Base-by-base conservation (phyloP, 176 grass and related monocot species). In the Zizania latifolia region DNA sequence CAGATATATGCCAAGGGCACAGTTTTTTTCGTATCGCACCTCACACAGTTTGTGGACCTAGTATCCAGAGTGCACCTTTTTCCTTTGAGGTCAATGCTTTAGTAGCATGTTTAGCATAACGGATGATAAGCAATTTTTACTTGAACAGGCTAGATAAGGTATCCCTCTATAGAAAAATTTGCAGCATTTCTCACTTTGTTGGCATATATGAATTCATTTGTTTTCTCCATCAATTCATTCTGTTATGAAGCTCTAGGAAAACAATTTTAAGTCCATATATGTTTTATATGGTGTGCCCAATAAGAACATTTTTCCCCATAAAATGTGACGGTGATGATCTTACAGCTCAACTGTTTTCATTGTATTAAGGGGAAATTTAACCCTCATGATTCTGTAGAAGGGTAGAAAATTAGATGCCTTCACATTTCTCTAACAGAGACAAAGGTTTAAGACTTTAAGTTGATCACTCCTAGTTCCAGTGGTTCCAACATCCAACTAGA, bases 1-100 rank as follows among this genome's bases (percentile, higher is more conserved):
- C n/a, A 79, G 16, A 34, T 19, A 44, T 58, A 82, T 85, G 66
- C 45, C 46, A 72, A 66, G 22, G 71, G 30, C 34, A 76, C n/a
- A 1, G 38, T n/a, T 11, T 33, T 68, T 62, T 62, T 17, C 39
- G 5, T 44, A 62, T 6, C 61, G 23, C 17, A 46, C 30, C 26
- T 76, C 40, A 45, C 54, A 65, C 58, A 21, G 29, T 36, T 36
- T 45, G 57, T 12, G 16, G 30, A 74, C 53, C 15, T 5, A 72
- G 16, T 0, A 6, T 8, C 39, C 31, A 31, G 53, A 74, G 12
- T 63, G 41, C n/a, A 11, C 1, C 14, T 3, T 68, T 56, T 58
- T 82, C 37, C 33, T 8, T 76, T 35, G 16, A 23, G 10, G 17
- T 12, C 4, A 15, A 11, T 71, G 8, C 51, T 36, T 59, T 10